Evolutionary conservation across 495 filamentous ascomycete species (phyloP), one percentile per base, ranked within the genome.

Genomic region (Xylaria longipes): DNA sequence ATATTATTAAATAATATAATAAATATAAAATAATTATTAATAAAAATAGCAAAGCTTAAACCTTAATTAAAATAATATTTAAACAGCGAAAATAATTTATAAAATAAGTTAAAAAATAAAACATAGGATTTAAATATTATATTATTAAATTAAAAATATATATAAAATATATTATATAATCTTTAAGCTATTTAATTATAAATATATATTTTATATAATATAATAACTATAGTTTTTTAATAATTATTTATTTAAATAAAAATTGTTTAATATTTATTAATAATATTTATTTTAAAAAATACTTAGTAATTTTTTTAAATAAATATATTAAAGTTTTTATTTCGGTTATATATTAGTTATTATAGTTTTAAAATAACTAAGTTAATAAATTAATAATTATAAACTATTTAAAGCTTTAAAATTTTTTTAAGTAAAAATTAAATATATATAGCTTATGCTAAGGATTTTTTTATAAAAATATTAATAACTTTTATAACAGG

Each of bases 251-350:
- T n/a, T n/a, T n/a, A n/a, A n/a, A n/a, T n/a, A n/a, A n/a, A n/a
- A n/a, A n/a, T n/a, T n/a, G n/a, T n/a, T n/a, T n/a, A n/a, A n/a
- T n/a, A n/a, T n/a, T n/a, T n/a, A n/a, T n/a, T n/a, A n/a, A n/a
- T n/a, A n/a, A n/a, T 35, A 33, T 58, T 58, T 20, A 14, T 14
- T 33, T 58, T 58, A 58, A 35, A 58, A 69, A 39, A 31, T 2
- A 33, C 15, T 20, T 22, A 54, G 15, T 57, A 35, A 2, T 29
- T 62, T 39, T n/a, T 61, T n/a, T 64, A 50, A 14, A 50, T 73
- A 58, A 62, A 31, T 56, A 39, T 48, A 48, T 65, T 48, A 41
- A 62, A 65, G 20, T 43, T 48, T 58, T 62, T 58, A 61, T 56
- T 66, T 57, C 60, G 22, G 27, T 31, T 48, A 37, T 45, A 50